Evolutionary conservation across 2,329 filamentous ascomycete species (phyloP).

Genomic region (Talaromyces amestolkiae): DNA sequence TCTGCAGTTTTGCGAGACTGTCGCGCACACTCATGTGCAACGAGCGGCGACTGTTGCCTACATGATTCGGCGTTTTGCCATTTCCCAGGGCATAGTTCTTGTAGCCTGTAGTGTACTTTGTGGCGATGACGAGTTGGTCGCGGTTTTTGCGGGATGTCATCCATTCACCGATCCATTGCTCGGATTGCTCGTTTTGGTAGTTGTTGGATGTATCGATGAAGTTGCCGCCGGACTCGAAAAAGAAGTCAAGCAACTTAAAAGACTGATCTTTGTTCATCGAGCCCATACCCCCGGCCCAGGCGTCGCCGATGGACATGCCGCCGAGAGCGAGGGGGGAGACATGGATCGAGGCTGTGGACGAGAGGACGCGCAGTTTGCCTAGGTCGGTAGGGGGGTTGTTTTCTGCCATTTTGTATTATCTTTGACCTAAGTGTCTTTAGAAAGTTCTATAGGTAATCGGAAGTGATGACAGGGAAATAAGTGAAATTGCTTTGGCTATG

Average conservation of each 20-base stretch:
- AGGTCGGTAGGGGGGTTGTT: slow-evolving; percentile 56
- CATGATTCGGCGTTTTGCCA: slow-evolving; percentile 41
- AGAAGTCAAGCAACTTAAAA: slow-evolving; percentile 66
- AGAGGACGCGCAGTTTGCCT: slow-evolving; percentile 64
- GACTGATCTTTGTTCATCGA: slow-evolving; percentile 61
- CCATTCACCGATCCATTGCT: slow-evolving; percentile 69
- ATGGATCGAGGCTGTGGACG: slow-evolving; percentile 62
- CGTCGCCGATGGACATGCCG: slow-evolving; percentile 40
- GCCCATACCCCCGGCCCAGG: slow-evolving; percentile 57
- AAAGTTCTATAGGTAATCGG: neutral
- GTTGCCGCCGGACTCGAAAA: slow-evolving; percentile 65
- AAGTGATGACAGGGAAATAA: neutral
- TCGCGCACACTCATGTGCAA: slow-evolving; percentile 46
- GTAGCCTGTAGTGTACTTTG: slow-evolving; percentile 65
- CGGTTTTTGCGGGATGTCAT: slow-evolving; percentile 63
- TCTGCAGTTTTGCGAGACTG: slow-evolving; percentile 51
- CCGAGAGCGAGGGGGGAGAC: slow-evolving; percentile 61
- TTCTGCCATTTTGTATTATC: neutral
- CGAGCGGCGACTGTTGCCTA: slow-evolving; percentile 46
- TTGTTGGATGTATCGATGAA: slow-evolving; percentile 72
- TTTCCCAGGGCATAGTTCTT: slow-evolving; percentile 41
- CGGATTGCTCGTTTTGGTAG: slow-evolving; percentile 64
- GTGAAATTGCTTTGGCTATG: no score
- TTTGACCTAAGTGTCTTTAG: neutral
- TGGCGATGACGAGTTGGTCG: slow-evolving; percentile 68